These are phyloP conservation scores for Zalerion maritima DNA, from an alignment of 495 filamentous ascomycete genomes.

Conservation along the genomic window DNA sequence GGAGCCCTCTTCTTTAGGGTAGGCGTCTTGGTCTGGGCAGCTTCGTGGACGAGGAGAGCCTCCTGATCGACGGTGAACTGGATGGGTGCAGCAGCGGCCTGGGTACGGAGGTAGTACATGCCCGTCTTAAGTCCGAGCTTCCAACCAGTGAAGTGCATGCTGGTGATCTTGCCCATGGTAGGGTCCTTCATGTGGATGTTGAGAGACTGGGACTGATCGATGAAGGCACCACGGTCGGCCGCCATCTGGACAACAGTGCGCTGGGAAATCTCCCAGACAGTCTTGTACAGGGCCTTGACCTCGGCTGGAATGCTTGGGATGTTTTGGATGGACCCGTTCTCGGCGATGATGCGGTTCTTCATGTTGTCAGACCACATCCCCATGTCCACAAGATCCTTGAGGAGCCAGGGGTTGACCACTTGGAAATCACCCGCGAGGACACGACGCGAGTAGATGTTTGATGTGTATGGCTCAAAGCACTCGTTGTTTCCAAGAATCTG, in stretches of 20 bases:
- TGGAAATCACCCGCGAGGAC: slow-evolving; percentile 98
- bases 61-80: slow-evolving; percentile 99
- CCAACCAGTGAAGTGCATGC: slow-evolving; percentile 99
- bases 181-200: slow-evolving; percentile 99
- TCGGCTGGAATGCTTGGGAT: slow-evolving; percentile 91
- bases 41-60: slow-evolving; percentile 78
- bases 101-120: slow-evolving; percentile 99
- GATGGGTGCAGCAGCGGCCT: slow-evolving; percentile 90
- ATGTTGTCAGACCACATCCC: slow-evolving; percentile 98
- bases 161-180: slow-evolving; percentile 98
- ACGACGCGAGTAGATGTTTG: slow-evolving; percentile 98
- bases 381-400: slow-evolving; percentile 96
- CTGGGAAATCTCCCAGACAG: slow-evolving; percentile 99
- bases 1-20: slow-evolving; percentile 52
- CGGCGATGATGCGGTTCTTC: slow-evolving; percentile 99
- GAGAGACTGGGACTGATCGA: slow-evolving; percentile 95
- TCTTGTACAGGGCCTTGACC: slow-evolving; percentile 97
- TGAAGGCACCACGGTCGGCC: slow-evolving; percentile 92
- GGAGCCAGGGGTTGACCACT: slow-evolving; percentile 96
- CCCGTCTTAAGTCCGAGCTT: slow-evolving; percentile 97
- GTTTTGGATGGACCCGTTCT: slow-evolving; percentile 89
- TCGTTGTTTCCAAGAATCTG: slow-evolving; percentile 98
- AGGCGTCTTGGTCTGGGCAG: slow-evolving; percentile 52
- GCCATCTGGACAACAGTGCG: slow-evolving; percentile 92
- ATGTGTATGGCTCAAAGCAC: slow-evolving; percentile 99